Conservation (phyloP, 768 basidiomycete genomes). For the Omphalotus guepiniiformis region DNA sequence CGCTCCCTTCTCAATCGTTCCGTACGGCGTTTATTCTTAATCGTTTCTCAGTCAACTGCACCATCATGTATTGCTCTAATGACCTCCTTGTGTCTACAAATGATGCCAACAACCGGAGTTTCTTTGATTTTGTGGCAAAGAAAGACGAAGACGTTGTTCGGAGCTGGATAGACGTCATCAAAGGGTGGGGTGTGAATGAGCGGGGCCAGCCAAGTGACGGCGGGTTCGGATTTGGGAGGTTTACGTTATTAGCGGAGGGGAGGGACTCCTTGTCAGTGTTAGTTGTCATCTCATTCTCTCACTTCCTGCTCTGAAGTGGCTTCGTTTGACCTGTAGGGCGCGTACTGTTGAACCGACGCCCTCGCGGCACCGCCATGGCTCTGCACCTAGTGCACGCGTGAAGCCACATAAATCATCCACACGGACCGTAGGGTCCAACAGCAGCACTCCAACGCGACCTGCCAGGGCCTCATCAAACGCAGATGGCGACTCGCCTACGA, state of each 20-base stretch:
- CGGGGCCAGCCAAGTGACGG: slow-evolving; percentile 79
- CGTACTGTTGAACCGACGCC: neutral
- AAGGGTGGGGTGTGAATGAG: slow-evolving; percentile 83
- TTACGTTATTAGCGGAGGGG: slow-evolving; percentile 51
- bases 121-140: slow-evolving; percentile 71
- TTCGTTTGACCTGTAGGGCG: too few relatives aligned
- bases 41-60: slow-evolving; percentile 64
- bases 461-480: neutral
- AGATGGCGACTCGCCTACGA: slow-evolving; percentile 31
- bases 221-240: slow-evolving; percentile 79
- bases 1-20: slow-evolving; percentile 64
- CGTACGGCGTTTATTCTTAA: slow-evolving; percentile 81
- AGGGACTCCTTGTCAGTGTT: slow-evolving; percentile 56
- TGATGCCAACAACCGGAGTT: slow-evolving; percentile 57
- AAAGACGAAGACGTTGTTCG: slow-evolving; percentile 64
- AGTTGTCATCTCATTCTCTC: too few relatives aligned
- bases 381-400: neutral
- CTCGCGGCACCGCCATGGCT: neutral
- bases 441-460: neutral
- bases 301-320: too few relatives aligned
- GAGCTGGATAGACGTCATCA: slow-evolving; percentile 72
- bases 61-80: slow-evolving; percentile 70
- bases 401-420: neutral
- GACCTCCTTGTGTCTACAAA: slow-evolving; percentile 59
- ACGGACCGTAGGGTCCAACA: neutral